Evolutionary conservation across 805 yeast genomes (phyloP), one percentile per base, ranked within the genome.

Genomic region (Nakazawaea anatomiae): DNA sequence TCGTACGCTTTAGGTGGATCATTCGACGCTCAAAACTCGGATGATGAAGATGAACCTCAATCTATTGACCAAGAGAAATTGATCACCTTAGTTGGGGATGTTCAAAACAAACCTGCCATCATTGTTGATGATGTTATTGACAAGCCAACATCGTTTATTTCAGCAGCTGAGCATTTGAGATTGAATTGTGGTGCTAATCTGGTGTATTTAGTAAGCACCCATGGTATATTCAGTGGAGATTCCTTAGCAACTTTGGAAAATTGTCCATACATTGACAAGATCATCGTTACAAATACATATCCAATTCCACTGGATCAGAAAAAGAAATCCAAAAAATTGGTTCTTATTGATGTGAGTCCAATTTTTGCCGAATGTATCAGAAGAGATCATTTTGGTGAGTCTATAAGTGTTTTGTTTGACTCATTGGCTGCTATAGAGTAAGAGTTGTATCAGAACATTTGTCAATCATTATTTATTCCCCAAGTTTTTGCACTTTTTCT

Each of bases 301-400:
- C 99, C 99, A 52, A 87, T 92, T 47, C 72, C 85, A 18, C 77
- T 77, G 57, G 85, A 80, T 53, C 75, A 79, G 58, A 69, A 78
- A 34, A 75, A 73, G 48, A 75, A 73, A 46, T 76, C 84, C 55
- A 72, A 80, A 53, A 94, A 94, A 68, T 75, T 94, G 60, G 83
- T 82, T 12, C 86, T 89, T 46, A 90, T 94, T 60, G 99, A 94
- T 63, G 95, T 94, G 46, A 87, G 97, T 54, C 87, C 96, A 18
- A 90, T 94, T 49, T 87, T 94, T 64, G 98, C 98, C 36, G 99
- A 94, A 74, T 94, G 98, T 70, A 92, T 94, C 55, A 85, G 99
- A 73, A 87, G 99, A 74, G 97, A 94, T 66, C 99, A 94, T 68
- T 91, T 92, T 61, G 99, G 99, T 67, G 98, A 92, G 73, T 86